Base-by-base conservation (phyloP, 371 early-diverging fungal genomes). In the Syncephalastrum sp. region DNA sequence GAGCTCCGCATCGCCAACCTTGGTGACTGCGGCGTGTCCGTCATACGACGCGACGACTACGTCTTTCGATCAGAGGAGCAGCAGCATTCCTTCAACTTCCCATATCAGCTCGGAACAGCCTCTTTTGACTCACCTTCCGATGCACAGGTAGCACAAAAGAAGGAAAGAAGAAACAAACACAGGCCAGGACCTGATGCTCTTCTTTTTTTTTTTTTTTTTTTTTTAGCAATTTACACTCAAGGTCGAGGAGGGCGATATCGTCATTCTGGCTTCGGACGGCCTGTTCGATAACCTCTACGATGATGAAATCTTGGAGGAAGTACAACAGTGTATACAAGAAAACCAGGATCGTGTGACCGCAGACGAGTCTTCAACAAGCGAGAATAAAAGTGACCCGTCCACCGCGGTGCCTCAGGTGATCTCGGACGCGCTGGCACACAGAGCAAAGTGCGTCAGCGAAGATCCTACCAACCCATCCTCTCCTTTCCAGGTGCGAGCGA, bases 21-120 rank as follows among this genome's bases (percentile, higher is more conserved):
- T 33, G 97, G 97, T 29, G 96, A 97, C 71, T 93, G 94, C 67
- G 94, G 93, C 2, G 73, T 96, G 47, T 78, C 86, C 47, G 76
- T 97, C 5, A 87, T 96, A 50, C 88, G 97, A 21, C 77, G 84
- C 50, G 84, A 86, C 52, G 86, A 90, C 55, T 82, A 89, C 66
- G 79, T 94, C 7, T 96, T 95, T 69, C 85, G 94, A 53, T 93
- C 89, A 27, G 95, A 95, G 68, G 90, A 89, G 59, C 91, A 89
- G 59, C 91, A 91, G 59, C 90, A 90, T 67, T 86, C 87, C 15
- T 90, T 90, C 61, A 90, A 90, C 59, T 89, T 79, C 54, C 91
- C 91, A 1, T 89, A 82, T 57, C 91, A 91, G 60, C 74, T 91
- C 16, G 88, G 91, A 16, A 87, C 85, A 3, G 74, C 77, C 6